These are phyloP conservation scores for Hysterangium stoloniferum DNA, from an alignment of 768 basidiomycete species.

Conservation along the genomic window DNA sequence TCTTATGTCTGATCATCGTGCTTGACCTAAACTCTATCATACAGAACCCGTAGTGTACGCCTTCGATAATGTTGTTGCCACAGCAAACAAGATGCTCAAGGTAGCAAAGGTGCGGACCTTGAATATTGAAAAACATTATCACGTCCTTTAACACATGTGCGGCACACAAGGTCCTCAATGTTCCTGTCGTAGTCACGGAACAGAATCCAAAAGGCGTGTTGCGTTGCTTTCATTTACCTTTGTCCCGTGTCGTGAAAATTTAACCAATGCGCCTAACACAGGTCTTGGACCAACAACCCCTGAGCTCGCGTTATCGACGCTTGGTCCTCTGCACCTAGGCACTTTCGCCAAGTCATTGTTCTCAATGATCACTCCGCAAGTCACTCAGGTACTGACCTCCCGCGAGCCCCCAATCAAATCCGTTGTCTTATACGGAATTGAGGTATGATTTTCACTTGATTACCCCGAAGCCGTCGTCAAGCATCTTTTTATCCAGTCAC, in stretches of 20 bases:
- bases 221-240: background rate
- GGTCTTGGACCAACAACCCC: slow-evolving; percentile 64
- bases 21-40: background rate
- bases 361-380: slow-evolving; percentile 74
- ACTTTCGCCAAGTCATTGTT: slow-evolving; percentile 74
- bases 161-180: slow-evolving; percentile 42
- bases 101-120: slow-evolving; percentile 50
- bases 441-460: slow-evolving; percentile 40
- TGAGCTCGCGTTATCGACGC: slow-evolving; percentile 45
- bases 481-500: slow-evolving; percentile 42
- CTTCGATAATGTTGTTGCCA: slow-evolving; percentile 62
- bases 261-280: slow-evolving; percentile 21
- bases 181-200: slow-evolving; percentile 75
- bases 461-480: background rate
- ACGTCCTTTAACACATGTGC: slow-evolving; percentile 1
- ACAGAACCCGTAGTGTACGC: slow-evolving; percentile 50
- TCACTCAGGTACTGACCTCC: slow-evolving; percentile 41
- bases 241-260: background rate
- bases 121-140: background rate
- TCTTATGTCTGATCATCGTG: background rate
- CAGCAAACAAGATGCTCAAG: slow-evolving; percentile 69
- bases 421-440: slow-evolving; percentile 80
- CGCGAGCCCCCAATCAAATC: slow-evolving; percentile 39
- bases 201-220: slow-evolving; percentile 72
- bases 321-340: slow-evolving; percentile 52